Evolutionary conservation across 2,329 filamentous ascomycete species (phyloP).

Genomic region (Ascochyta viciae-villosae): DNA sequence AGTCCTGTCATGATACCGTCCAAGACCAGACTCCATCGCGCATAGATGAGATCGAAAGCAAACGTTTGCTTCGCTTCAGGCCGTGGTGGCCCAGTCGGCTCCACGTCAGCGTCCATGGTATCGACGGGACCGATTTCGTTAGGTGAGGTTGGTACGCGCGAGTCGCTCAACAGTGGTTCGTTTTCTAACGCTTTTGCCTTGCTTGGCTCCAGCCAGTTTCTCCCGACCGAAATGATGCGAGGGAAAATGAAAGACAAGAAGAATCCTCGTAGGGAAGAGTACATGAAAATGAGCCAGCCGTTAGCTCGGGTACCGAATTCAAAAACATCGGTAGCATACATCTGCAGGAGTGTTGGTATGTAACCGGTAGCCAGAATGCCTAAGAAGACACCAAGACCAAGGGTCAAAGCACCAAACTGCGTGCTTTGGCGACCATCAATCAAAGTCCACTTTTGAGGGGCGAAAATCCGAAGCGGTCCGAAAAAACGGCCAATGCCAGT

Average conservation of each 20-base stretch:
- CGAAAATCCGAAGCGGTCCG: slow-evolving; percentile 68
- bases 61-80: slow-evolving; percentile 57
- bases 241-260: slow-evolving; percentile 57
- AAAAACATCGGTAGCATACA: slow-evolving; percentile 57
- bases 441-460: slow-evolving; percentile 63
- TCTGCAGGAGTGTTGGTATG: slow-evolving; percentile 64
- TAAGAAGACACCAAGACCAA: slow-evolving; percentile 71
- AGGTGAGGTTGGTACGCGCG: slow-evolving; percentile 29
- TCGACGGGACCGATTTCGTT: slow-evolving; percentile 54
- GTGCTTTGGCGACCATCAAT: slow-evolving; percentile 58
- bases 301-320: slow-evolving; percentile 55
- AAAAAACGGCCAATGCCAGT: slow-evolving; percentile 63
- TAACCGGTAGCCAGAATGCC: slow-evolving; percentile 74
- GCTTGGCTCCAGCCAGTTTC: slow-evolving; percentile 50
- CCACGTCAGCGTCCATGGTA: slow-evolving; percentile 56
- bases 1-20: slow-evolving; percentile 70
- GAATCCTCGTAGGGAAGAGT: slow-evolving; percentile 53
- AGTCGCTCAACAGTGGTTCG: slow-evolving; percentile 27
- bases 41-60: slow-evolving; percentile 71
- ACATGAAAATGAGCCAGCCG: slow-evolving; percentile 55
- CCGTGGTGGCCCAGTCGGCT: slow-evolving; percentile 52
- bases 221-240: slow-evolving; percentile 51
- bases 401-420: slow-evolving; percentile 68
- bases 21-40: slow-evolving; percentile 69
- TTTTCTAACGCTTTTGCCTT: slow-evolving; percentile 16